Evolutionary conservation across 306 rosid genomes (phyloP).

Genomic region (Cicer judaicum): DNA sequence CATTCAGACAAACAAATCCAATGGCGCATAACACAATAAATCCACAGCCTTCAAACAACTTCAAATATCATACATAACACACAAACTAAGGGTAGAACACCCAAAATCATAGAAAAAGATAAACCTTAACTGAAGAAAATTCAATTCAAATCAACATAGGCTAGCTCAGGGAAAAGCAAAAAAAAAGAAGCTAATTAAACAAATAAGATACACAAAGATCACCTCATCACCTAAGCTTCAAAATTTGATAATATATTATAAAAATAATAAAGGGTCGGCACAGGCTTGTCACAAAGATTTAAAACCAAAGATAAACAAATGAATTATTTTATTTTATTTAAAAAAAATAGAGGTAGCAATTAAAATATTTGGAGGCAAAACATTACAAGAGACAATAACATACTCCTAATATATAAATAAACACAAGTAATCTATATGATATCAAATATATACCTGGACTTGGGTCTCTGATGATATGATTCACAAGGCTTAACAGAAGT

Average conservation of each 20-base stretch:
- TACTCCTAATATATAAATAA: neutral
- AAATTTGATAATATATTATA: neutral
- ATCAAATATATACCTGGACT: conserved; percentile 55
- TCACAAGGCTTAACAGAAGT: conserved; percentile 70
- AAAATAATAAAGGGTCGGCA: neutral
- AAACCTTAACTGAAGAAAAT: neutral
- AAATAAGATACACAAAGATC: neutral
- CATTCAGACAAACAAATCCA: neutral
- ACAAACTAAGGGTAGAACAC: too few species aligned
- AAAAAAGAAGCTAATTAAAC: neutral
- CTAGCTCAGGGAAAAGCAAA: neutral
- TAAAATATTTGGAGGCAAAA: conserved; percentile 19
- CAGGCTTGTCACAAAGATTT: neutral
- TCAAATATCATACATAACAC: too few species aligned
- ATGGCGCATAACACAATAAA: neutral
- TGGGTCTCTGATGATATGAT: conserved; percentile 76
- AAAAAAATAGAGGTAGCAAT: neutral
- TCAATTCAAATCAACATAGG: neutral
- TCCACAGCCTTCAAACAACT: neutral
- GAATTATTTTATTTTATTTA: neutral
- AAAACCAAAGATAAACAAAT: neutral
- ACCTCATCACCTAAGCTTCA: neutral
- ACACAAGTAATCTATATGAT: neutral
- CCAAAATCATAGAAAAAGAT: too few species aligned
- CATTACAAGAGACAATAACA: conserved; percentile 22